These are phyloP conservation scores for Phialocephala subalpina DNA, from an alignment of 2,329 filamentous ascomycete genomes.

Conservation along the genomic window DNA sequence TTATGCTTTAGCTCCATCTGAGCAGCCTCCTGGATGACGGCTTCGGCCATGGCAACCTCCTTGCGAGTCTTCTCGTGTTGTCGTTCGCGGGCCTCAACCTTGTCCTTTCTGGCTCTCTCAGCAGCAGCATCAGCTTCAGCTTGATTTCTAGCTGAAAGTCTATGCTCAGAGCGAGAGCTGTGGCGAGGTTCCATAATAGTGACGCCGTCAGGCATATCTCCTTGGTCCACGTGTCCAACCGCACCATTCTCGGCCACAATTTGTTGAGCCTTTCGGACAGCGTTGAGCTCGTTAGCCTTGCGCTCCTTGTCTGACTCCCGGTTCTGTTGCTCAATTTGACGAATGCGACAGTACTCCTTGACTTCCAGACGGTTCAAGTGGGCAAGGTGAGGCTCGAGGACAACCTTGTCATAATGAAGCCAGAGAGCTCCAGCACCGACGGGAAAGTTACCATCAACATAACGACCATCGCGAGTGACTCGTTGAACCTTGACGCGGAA, in stretches of 20 bases:
- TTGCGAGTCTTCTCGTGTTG: conserved; percentile 40
- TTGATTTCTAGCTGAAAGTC: conserved; percentile 37
- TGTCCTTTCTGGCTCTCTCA: conserved; percentile 36
- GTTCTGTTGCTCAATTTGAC: conserved; percentile 64
- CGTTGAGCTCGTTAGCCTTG: conserved; percentile 51
- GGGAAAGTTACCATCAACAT: conserved; percentile 67
- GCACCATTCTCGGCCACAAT: conserved; percentile 31
- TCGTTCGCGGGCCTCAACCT: conserved; percentile 36
- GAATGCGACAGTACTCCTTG: conserved; percentile 70
- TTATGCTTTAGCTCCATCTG: conserved; percentile 41
- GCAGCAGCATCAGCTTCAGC: conserved; percentile 32
- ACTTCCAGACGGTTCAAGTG: conserved; percentile 61
- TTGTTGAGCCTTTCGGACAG: conserved; percentile 36
- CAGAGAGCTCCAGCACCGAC: conserved; percentile 66
- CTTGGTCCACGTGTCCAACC: conserved; percentile 22
- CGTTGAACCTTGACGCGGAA: conserved; percentile 69
- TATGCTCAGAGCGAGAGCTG: conserved; percentile 38
- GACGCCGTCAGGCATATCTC: conserved; percentile 28
- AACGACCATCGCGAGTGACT: conserved; percentile 66
- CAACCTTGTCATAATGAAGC: conserved; percentile 69
- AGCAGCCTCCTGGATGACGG: conserved; percentile 35
- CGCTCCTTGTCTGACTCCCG: conserved; percentile 59
- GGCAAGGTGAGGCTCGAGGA: conserved; percentile 63
- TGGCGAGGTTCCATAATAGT: conserved; percentile 36
- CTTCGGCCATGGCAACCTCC: conserved; percentile 40